Percentiles rank a stretch among this genome's conserved stretches.
phyloP scores from a whole-genome alignment of 1,284 basidiomycete species.

The Leccinum griseonigrum region DNA sequence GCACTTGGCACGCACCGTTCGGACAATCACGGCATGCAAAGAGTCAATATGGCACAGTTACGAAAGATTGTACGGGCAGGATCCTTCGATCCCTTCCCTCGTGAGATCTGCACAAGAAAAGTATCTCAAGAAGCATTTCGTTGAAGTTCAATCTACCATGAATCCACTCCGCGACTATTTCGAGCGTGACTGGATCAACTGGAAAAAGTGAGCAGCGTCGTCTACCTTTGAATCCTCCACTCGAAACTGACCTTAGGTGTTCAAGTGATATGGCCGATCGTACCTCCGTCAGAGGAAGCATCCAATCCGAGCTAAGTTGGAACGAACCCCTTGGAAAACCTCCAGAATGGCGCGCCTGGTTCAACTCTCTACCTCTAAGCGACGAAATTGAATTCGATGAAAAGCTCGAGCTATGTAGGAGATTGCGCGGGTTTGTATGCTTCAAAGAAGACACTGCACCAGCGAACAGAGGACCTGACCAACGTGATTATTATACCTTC shows the following conservation, averaged over 20 bases:
- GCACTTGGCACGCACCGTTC: constrained; percentile 60
- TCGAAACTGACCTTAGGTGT: constrained; percentile 1
- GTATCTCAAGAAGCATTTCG: constrained; percentile 30
- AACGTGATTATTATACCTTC: constrained; percentile 13
- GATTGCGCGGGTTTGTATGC: constrained; percentile 42
- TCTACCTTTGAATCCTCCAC: neutral
- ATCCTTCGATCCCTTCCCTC: constrained; percentile 34
- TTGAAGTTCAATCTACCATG: constrained; percentile 24
- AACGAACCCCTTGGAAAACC: constrained; percentile 44
- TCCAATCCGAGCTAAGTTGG: constrained; percentile 53
- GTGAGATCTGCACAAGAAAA: constrained; percentile 32
- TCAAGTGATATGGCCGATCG: constrained; percentile 72
- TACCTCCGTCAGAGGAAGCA: constrained; percentile 53
- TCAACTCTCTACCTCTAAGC: constrained; percentile 32
- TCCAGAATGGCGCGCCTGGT: constrained; percentile 56
- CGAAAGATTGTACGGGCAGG: constrained; percentile 43
- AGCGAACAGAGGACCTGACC: constrained; percentile 7
- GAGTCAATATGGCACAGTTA: constrained; percentile 69
- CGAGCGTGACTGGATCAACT: constrained; percentile 62
- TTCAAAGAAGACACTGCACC: constrained; percentile 25
- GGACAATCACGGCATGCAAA: constrained; percentile 57
- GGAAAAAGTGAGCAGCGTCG: constrained; percentile 55
- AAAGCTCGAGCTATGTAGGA: constrained; percentile 30
- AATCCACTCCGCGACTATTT: constrained; percentile 56
- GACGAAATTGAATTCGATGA: constrained; percentile 23